phyloP scores from a whole-genome alignment of 768 basidiomycete genomes.

The Lactarius sp. region DNA sequence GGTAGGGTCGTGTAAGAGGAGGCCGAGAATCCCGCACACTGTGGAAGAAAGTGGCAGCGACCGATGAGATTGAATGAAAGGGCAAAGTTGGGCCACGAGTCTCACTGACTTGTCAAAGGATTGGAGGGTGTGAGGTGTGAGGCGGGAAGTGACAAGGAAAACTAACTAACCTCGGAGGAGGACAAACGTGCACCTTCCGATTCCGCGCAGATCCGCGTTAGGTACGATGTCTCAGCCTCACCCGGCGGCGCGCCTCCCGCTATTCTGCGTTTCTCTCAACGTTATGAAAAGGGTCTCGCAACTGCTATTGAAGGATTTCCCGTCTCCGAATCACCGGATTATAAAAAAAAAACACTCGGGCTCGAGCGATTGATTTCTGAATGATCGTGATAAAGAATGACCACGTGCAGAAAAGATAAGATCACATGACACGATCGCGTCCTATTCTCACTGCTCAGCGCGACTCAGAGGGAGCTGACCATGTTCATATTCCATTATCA shows the following conservation, averaged over 20 bases:
- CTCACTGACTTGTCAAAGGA: conserved; percentile 4
- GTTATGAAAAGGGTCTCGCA: too few relatives aligned
- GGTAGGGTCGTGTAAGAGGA: conserved; percentile 74
- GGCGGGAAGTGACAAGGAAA: not conserved
- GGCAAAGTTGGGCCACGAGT: not conserved
- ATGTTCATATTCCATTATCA: conserved; percentile 14
- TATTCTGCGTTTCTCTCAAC: too few relatives aligned
- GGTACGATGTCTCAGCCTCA: not conserved
- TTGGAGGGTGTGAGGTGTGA: not conserved
- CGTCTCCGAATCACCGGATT: too few relatives aligned
- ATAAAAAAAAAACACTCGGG: too few relatives aligned
- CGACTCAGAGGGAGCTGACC: not conserved
- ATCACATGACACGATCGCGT: conserved; percentile 11
- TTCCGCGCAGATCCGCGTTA: not conserved
- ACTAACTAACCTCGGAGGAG: not conserved
- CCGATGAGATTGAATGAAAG: not conserved
- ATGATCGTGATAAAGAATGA: not conserved
- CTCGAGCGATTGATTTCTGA: too few relatives aligned
- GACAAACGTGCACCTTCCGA: not conserved
- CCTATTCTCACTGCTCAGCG: not conserved
- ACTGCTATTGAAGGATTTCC: too few relatives aligned
- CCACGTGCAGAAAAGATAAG: not conserved
- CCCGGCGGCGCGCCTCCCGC: too few relatives aligned
- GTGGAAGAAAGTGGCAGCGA: conserved; percentile 15
- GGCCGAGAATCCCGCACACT: conserved; percentile 93